Evolutionary conservation across 2,329 filamentous ascomycete species (phyloP).

Genomic region (Exserohilum rostratum): DNA sequence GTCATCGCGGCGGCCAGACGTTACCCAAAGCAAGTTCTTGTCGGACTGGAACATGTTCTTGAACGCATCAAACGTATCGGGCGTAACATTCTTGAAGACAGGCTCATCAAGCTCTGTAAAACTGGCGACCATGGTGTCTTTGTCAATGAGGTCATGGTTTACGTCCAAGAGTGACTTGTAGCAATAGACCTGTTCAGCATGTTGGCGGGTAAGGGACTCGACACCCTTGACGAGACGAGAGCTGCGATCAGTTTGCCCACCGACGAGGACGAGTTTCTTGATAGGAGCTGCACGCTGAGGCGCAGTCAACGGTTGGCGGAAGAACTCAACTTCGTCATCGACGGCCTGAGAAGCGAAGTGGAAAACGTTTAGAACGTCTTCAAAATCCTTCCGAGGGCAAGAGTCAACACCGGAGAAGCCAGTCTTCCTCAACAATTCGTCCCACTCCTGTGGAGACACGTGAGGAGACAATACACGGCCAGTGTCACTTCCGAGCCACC

Average conservation of each 20-base stretch:
- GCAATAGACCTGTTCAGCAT: not conserved
- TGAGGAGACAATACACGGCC: not conserved
- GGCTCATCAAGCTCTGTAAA: not conserved
- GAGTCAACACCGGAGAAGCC: not conserved
- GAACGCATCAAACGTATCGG: not conserved
- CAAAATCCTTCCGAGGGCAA: not conserved
- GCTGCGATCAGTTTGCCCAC: not conserved
- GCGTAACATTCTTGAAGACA: not conserved
- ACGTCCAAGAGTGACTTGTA: not conserved
- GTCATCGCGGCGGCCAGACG: not conserved
- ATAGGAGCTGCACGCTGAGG: not conserved
- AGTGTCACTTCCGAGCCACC: constrained; percentile 42
- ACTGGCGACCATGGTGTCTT: not conserved
- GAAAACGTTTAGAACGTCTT: not conserved
- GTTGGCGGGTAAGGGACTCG: not conserved
- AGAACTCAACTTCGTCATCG: not conserved
- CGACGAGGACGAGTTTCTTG: not conserved
- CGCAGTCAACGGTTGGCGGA: constrained; percentile 1
- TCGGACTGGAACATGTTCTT: not conserved
- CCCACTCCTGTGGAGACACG: not conserved
- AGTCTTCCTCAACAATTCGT: not conserved
- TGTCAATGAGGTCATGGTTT: not conserved
- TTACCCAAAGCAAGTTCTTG: not conserved
- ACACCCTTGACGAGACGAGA: not conserved
- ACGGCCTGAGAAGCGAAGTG: not conserved